Percentiles rank a stretch among this genome's conserved stretches.
Evolutionary conservation across 441 rosid species (phyloP).

Genomic region (Eutrema salsugineum): DNA sequence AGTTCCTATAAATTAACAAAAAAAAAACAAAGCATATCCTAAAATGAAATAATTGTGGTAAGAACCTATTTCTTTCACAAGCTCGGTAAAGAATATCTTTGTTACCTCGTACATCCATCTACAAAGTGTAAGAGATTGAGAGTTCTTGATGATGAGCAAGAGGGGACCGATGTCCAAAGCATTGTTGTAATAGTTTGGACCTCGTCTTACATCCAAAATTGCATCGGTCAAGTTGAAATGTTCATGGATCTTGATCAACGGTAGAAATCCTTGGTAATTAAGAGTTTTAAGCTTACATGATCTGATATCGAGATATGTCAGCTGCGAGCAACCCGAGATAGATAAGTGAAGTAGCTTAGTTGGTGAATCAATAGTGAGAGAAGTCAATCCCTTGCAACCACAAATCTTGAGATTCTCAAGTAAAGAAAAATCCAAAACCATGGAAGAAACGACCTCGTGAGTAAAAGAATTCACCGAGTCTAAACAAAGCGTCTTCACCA

Average conservation of each 20-base stretch:
- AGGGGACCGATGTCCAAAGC: conserved; percentile 35
- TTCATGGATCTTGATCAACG: conserved; percentile 42
- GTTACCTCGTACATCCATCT: conserved; percentile 63
- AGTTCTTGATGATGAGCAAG: conserved; percentile 51
- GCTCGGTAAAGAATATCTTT: neutral
- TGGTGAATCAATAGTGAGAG: conserved; percentile 43
- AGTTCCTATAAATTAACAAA: conserved; percentile 42
- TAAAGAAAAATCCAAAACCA: conserved; percentile 38
- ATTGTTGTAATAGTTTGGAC: conserved; percentile 27
- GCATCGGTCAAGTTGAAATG: conserved; percentile 54
- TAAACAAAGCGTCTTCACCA: conserved; percentile 47
- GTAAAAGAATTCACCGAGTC: conserved; percentile 39
- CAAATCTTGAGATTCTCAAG: conserved; percentile 53
- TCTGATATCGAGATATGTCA: conserved; percentile 41
- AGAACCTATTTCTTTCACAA: neutral
- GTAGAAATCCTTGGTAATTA: conserved; percentile 39
- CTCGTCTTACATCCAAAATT: conserved; percentile 47
- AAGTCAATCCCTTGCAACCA: conserved; percentile 37
- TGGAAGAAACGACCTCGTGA: conserved; percentile 43
- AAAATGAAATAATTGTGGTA: neutral
- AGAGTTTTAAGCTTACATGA: conserved; percentile 44
- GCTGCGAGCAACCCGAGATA: conserved; percentile 39
- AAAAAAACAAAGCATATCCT: neutral
- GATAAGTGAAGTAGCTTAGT: conserved; percentile 43
- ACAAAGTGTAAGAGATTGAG: conserved; percentile 46